Evolutionary conservation across 129 eudicot species (phyloP).

Genomic region (Pulicaria dysenterica): DNA sequence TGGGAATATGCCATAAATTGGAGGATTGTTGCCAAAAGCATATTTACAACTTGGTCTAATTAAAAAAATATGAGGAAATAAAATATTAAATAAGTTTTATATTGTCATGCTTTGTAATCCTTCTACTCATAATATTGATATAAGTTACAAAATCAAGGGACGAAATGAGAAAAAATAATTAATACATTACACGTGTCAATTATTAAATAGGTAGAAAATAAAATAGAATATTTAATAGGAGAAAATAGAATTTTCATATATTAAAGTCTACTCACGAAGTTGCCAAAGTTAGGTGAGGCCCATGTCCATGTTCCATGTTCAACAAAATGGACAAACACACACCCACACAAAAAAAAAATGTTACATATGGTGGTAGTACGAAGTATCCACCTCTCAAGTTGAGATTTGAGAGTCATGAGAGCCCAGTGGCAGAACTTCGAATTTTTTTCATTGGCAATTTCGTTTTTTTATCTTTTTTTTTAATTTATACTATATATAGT

Average conservation of each 20-base stretch:
- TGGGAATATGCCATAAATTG: conserved; percentile 22
- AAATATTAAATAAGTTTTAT: not conserved
- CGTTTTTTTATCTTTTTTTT: not conserved
- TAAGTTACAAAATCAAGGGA: too few relatives aligned
- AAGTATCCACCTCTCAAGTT: conserved; percentile 12
- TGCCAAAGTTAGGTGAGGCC: conserved; percentile 27
- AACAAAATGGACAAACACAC: conserved; percentile 15
- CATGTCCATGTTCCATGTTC: conserved; percentile 15
- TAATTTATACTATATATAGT: not conserved
- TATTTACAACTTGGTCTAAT: conserved; percentile 16
- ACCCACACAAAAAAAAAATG: not conserved
- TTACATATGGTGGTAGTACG: not conserved
- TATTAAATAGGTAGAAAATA: too few relatives aligned
- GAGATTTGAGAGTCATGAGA: not conserved
- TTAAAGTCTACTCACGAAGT: not conserved
- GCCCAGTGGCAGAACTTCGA: not conserved
- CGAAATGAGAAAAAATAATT: too few relatives aligned
- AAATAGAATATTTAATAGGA: too few relatives aligned
- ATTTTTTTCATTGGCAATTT: too few relatives aligned
- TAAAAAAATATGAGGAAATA: too few relatives aligned
- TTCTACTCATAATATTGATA: too few relatives aligned
- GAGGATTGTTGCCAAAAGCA: conserved; percentile 18
- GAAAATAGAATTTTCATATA: too few relatives aligned
- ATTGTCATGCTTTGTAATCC: too few relatives aligned
- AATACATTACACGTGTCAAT: too few relatives aligned